Evolutionary conservation across 345 rosid species (phyloP).

Genomic region (Citrus medica): DNA sequence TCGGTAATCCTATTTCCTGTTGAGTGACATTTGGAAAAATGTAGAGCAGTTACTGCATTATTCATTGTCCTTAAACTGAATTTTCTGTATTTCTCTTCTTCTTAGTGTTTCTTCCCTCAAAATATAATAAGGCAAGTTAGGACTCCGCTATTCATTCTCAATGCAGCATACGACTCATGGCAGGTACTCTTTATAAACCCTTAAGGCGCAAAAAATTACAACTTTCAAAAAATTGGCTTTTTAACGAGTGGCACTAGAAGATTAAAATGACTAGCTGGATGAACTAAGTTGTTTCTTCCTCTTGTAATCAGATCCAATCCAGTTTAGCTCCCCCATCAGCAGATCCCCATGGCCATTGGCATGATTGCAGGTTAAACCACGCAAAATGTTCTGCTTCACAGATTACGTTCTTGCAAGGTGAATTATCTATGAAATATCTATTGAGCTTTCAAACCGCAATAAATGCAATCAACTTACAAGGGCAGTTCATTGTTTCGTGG

Average conservation of each 20-base stretch:
- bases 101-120: constrained; percentile 99
- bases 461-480: background rate
- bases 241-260: background rate
- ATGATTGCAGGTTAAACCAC: constrained; percentile 67
- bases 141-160: constrained; percentile 80
- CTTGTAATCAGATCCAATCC: constrained; percentile 63
- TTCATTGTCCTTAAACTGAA: constrained; percentile 10
- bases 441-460: background rate
- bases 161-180: constrained; percentile 98
- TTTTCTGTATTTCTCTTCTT: constrained; percentile 3
- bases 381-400: constrained; percentile 71
- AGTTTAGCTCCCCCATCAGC: constrained; percentile 92
- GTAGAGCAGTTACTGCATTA: background rate
- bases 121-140: constrained; percentile 63
- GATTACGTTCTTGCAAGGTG: constrained; percentile 74
- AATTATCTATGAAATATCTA: background rate
- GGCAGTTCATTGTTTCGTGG: background rate
- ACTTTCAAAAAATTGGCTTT: no score
- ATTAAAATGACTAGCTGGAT: background rate
- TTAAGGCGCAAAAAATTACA: background rate
- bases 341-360: constrained; percentile 91
- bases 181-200: constrained; percentile 44
- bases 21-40: background rate
- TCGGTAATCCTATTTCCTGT: constrained; percentile 40
- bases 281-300: constrained; percentile 11